phyloP scores from a whole-genome alignment of 192 early-diverging fungal genomes.

The Linnemannia elongata region DNA sequence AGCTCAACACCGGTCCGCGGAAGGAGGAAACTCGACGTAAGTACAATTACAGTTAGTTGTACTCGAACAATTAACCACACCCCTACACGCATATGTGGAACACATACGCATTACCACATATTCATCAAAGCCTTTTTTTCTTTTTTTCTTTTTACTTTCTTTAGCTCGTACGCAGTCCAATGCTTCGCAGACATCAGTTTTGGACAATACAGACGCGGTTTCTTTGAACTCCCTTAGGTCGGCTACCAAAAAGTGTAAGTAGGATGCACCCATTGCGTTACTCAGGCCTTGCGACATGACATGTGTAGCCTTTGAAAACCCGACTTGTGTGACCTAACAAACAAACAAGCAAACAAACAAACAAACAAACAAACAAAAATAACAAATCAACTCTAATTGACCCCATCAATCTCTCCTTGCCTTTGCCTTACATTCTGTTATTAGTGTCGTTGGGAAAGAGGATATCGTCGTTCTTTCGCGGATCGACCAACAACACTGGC shows the following conservation, averaged over 20 bases:
- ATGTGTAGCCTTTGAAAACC: too few relatives aligned
- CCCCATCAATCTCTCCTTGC: neutral
- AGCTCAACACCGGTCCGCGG: constrained; percentile 20
- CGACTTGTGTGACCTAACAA: neutral
- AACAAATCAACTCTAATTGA: neutral
- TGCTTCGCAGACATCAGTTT: constrained; percentile 6
- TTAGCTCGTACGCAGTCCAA: neutral
- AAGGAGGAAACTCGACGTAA: constrained; percentile 10
- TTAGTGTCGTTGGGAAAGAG: constrained; percentile 51
- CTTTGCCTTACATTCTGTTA: neutral
- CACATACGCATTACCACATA: too few relatives aligned
- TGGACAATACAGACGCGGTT: constrained; percentile 18
- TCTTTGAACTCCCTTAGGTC: constrained; percentile 28
- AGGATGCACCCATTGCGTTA: neutral
- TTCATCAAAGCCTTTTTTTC: neutral
- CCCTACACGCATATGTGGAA: too few relatives aligned
- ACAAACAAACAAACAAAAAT: neutral
- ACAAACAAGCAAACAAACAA: neutral
- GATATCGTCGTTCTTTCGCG: constrained; percentile 41
- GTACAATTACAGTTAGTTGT: neutral
- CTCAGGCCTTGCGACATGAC: neutral
- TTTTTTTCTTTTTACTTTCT: neutral
- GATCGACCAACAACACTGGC: neutral
- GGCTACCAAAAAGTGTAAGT: constrained; percentile 47
- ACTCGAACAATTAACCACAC: too few relatives aligned